These are phyloP conservation scores for Stachybotrys chartarum DNA, from an alignment of 2,329 filamentous ascomycete species.

Conservation along the genomic window DNA sequence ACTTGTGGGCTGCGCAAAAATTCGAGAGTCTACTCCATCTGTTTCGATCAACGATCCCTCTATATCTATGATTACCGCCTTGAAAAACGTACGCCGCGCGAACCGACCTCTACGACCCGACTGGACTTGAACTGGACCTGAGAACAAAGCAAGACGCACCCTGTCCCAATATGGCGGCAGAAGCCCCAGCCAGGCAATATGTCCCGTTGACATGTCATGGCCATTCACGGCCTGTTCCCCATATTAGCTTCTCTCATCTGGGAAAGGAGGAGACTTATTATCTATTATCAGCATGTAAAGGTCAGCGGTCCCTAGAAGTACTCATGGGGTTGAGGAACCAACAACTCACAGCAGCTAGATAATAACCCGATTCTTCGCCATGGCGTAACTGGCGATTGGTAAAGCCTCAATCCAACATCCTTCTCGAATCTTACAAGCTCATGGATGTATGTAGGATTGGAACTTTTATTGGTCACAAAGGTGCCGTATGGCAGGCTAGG, in stretches of 20 bases:
- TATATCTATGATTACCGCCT: background rate
- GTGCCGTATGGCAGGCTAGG: conserved; percentile 92
- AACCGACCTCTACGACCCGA: too few relatives aligned
- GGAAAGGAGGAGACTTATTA: conserved; percentile 82
- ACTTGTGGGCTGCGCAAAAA: too few relatives aligned
- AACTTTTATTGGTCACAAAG: conserved; percentile 96
- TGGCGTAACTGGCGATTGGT: conserved; percentile 92
- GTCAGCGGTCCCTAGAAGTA: conserved; percentile 30
- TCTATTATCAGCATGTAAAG: conserved; percentile 89
- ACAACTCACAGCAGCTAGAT: conserved; percentile 44
- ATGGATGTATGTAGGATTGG: conserved; percentile 72
- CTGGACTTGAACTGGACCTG: background rate
- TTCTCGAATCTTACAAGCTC: conserved; percentile 19
- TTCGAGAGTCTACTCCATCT: too few relatives aligned
- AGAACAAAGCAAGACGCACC: background rate
- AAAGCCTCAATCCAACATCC: conserved; percentile 18
- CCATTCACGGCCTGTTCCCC: conserved; percentile 85
- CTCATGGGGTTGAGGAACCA: background rate
- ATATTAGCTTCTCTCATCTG: conserved; percentile 81
- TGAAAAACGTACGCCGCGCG: too few relatives aligned
- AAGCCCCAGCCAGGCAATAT: conserved; percentile 44
- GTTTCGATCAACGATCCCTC: too few relatives aligned
- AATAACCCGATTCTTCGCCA: conserved; percentile 98
- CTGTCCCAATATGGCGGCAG: conserved; percentile 23
- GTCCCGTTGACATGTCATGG: conserved; percentile 92